phyloP scores from a whole-genome alignment of 257 asterid genomes.

The Asclepias syriaca region DNA sequence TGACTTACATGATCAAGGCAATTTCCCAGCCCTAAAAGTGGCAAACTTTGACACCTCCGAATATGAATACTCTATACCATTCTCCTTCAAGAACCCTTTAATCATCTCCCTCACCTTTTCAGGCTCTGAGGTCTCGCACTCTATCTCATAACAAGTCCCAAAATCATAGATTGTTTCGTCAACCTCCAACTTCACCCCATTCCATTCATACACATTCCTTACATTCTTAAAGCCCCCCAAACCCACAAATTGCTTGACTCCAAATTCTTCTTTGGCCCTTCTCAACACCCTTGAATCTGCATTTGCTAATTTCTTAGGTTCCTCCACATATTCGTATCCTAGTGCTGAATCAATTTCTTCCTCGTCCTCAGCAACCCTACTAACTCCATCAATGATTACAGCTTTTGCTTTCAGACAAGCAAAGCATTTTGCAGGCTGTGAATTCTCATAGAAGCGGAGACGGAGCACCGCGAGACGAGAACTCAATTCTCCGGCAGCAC shows the following conservation, averaged over 20 bases:
- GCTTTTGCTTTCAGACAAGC: constrained; percentile 77
- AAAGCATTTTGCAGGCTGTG: constrained; percentile 50
- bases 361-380: constrained; percentile 90
- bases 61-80: constrained; percentile 59
- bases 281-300: constrained; percentile 62
- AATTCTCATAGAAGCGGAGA: constrained; percentile 74
- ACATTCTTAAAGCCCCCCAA: constrained; percentile 78
- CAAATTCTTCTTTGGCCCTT: constrained; percentile 70
- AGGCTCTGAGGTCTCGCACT: constrained; percentile 87
- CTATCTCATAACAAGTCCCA: constrained; percentile 84
- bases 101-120: constrained; percentile 68
- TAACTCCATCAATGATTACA: constrained; percentile 64
- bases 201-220: constrained; percentile 82
- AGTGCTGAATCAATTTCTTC: constrained; percentile 60
- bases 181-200: constrained; percentile 72
- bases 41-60: constrained; percentile 79
- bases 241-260: constrained; percentile 52
- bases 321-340: constrained; percentile 54
- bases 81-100: constrained; percentile 60
- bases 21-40: constrained; percentile 66
- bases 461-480: constrained; percentile 68
- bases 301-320: constrained; percentile 39
- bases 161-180: constrained; percentile 79
- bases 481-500: constrained; percentile 53
- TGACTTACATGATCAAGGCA: constrained; percentile 54